phyloP scores from a whole-genome alignment of 1,284 basidiomycete genomes.

The Cutaneotrichosporon mucoides region DNA sequence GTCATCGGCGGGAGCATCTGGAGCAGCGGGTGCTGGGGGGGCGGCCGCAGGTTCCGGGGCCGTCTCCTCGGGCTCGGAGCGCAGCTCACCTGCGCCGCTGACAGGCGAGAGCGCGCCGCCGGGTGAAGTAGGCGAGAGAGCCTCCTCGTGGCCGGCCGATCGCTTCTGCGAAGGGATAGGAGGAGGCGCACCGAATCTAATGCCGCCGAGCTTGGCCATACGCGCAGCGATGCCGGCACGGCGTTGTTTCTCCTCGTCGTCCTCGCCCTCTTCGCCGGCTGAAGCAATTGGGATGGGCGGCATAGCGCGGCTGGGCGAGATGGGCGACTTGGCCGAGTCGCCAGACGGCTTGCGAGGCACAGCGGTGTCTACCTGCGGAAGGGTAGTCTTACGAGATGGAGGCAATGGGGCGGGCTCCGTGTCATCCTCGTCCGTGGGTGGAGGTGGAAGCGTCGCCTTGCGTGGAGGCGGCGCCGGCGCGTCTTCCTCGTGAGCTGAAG shows the following conservation, averaged over 20 bases:
- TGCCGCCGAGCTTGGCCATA: conserved; percentile 83
- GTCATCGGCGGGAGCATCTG: conserved; percentile 1
- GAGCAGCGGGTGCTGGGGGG: not conserved
- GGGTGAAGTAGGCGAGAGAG: not conserved
- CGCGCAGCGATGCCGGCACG: conserved; percentile 76
- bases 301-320: not conserved
- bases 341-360: not conserved
- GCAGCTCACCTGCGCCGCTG: not conserved
- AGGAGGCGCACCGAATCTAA: conserved; percentile 64
- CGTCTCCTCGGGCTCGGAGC: conserved; percentile 10
- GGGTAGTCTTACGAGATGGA: conserved; percentile 12
- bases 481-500: not conserved
- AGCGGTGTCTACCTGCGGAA: conserved; percentile 3
- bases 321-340: conserved; percentile 10
- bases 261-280: not conserved
- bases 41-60: not conserved
- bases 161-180: conserved; percentile 24
- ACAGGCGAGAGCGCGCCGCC: conserved; percentile 3
- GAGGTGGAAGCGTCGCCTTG: not conserved
- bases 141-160: not conserved
- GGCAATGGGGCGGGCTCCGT: not conserved
- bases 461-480: conserved; percentile 4
- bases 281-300: not conserved
- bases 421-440: not conserved
- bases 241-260: conserved; percentile 62